A percentile compares a stretch with the other conserved stretches of the same genome.
Conservation (phyloP, 768 basidiomycete species). For the Phlebiopsis flavidoalba region DNA sequence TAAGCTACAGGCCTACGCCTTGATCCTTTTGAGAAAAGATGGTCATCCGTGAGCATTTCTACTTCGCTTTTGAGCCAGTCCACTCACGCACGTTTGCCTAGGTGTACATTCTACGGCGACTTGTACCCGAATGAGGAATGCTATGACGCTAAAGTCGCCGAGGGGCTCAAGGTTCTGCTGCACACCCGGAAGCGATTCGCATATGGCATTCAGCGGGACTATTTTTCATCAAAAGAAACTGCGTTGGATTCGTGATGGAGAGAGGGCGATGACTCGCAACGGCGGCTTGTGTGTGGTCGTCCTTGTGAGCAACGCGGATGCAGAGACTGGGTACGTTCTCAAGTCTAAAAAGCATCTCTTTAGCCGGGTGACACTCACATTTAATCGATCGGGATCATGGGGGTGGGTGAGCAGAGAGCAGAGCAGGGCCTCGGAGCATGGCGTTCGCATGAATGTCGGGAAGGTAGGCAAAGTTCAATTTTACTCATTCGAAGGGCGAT, state of each 20-base stretch:
- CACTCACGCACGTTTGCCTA: constrained; percentile 21
- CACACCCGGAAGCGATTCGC: constrained; percentile 60
- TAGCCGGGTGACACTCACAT: neutral
- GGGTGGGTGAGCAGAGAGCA: constrained; percentile 15
- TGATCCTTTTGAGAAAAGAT: constrained; percentile 64
- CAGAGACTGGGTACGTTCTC: constrained; percentile 4
- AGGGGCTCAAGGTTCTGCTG: constrained; percentile 50
- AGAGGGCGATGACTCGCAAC: constrained; percentile 46
- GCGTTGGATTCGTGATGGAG: constrained; percentile 79
- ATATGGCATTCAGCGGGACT: constrained; percentile 60
- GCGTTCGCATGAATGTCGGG: constrained; percentile 65
- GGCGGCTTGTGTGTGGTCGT: constrained; percentile 70
- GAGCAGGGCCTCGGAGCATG: constrained; percentile 33
- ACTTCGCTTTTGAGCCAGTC: neutral
- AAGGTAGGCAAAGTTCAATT: constrained; percentile 34
- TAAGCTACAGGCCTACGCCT: constrained; percentile 78
- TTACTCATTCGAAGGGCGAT: neutral
- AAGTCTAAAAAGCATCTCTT: neutral
- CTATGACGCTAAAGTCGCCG: constrained; percentile 48
- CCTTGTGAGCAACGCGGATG: constrained; percentile 51
- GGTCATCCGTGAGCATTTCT: constrained; percentile 65
- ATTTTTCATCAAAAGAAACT: constrained; percentile 52
- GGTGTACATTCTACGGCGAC: constrained; percentile 88
- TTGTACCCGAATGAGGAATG: constrained; percentile 69
- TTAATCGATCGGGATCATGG: neutral